Percentiles rank a stretch among this genome's conserved stretches.
Evolutionary conservation across 805 yeast species (phyloP).

Genomic region (Schizosaccharomyces osmophilus): DNA sequence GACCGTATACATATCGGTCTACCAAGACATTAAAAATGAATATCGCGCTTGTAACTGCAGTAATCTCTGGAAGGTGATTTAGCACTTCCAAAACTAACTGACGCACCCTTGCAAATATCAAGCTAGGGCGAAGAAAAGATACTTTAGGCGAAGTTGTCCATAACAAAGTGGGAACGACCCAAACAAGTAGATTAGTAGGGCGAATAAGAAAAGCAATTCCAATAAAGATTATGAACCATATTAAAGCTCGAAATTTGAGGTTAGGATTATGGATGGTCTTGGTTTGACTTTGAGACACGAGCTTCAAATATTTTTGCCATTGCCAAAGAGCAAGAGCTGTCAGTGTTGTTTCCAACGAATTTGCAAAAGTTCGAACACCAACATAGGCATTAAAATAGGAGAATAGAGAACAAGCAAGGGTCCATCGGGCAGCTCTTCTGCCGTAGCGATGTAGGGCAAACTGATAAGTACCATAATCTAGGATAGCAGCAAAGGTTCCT

Average conservation of each 20-base stretch:
- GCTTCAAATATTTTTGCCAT: not conserved
- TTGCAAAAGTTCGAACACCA: constrained; percentile 63
- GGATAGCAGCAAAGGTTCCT: constrained; percentile 43
- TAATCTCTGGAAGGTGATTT: not conserved
- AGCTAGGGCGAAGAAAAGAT: not conserved
- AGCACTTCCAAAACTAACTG: constrained; percentile 7
- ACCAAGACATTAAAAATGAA: not conserved
- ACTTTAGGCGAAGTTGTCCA: constrained; percentile 9
- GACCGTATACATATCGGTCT: constrained; percentile 27
- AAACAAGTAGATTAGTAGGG: constrained; percentile 61
- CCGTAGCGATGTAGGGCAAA: constrained; percentile 12
- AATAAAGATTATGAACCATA: constrained; percentile 17
- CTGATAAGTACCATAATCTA: constrained; percentile 23
- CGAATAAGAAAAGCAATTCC: constrained; percentile 25
- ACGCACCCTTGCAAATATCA: not conserved
- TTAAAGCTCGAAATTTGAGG: not conserved
- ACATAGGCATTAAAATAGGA: constrained; percentile 68
- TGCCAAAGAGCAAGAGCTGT: constrained; percentile 33
- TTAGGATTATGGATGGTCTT: constrained; percentile 38
- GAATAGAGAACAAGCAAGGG: constrained; percentile 24
- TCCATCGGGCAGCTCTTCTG: constrained; percentile 18
- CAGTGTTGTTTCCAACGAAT: constrained; percentile 51
- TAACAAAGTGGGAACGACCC: constrained; percentile 37
- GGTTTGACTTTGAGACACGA: constrained; percentile 11
- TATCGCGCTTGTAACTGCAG: too few relatives aligned